Percentiles rank a stretch among this genome's conserved stretches.
These are phyloP conservation scores for Teratosphaeria gauchensis DNA, from an alignment of 2,329 filamentous ascomycete species.

Conservation along the genomic window DNA sequence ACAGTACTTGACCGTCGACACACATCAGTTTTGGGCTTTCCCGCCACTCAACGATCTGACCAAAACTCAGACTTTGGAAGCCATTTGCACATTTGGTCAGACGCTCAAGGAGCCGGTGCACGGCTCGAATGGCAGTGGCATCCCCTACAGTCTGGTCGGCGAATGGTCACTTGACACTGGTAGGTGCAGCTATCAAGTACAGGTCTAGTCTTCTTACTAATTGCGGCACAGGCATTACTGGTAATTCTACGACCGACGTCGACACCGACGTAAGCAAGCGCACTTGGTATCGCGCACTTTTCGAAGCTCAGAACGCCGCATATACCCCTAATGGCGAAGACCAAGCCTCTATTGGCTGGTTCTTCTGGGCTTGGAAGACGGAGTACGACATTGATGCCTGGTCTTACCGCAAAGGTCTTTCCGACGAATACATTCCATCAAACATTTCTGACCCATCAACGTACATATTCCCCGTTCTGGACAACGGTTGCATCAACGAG, in stretches of 20 bases:
- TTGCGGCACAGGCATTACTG: constrained; percentile 2
- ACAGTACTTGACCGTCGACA: constrained; percentile 10
- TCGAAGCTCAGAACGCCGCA: constrained; percentile 16
- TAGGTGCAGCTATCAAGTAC: background rate
- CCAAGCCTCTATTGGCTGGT: constrained; percentile 15
- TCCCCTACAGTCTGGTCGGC: constrained; percentile 11
- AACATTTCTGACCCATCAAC: constrained; percentile 11
- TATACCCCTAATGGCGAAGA: constrained; percentile 8
- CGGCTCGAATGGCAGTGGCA: constrained; percentile 4
- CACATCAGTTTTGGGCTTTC: constrained; percentile 21
- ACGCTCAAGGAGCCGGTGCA: background rate
- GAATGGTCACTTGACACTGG: constrained; percentile 17
- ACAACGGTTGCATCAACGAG: constrained; percentile 11
- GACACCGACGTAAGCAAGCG: constrained; percentile 9
- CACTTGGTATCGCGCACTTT: constrained; percentile 15
- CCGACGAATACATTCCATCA: constrained; percentile 13
- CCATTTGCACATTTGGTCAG: constrained; percentile 11
- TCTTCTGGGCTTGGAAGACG: constrained; percentile 18
- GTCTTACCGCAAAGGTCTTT: constrained; percentile 14
- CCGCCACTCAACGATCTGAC: constrained; percentile 12
- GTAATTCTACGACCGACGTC: constrained; percentile 4
- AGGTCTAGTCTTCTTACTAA: background rate
- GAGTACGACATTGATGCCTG: constrained; percentile 19
- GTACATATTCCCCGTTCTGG: constrained; percentile 11
- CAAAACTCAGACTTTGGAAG: constrained; percentile 7